These are phyloP conservation scores for Urochloa ruziziensis DNA, from an alignment of 176 grass and related monocot genomes.

Conservation along the genomic window DNA sequence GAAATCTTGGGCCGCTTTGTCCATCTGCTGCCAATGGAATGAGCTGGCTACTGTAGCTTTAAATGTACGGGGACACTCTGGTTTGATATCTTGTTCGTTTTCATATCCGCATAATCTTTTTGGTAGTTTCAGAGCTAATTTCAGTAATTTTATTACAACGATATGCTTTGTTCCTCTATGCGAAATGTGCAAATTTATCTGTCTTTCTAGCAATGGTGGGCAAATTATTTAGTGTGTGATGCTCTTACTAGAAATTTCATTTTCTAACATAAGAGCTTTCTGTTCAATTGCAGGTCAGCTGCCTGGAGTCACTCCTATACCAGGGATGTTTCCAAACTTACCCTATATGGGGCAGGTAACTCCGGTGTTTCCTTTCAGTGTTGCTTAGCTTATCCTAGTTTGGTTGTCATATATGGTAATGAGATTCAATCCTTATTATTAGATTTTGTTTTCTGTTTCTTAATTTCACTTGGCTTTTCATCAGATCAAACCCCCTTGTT, in stretches of 20 bases:
- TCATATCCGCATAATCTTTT: constrained; percentile 52
- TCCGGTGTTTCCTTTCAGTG: neutral
- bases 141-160: constrained; percentile 30
- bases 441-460: neutral
- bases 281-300: constrained; percentile 65
- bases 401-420: too few relatives aligned
- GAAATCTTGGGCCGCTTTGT: constrained; percentile 76
- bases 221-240: neutral
- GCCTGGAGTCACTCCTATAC: constrained; percentile 44
- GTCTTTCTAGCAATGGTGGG: neutral
- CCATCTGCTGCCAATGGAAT: constrained; percentile 84
- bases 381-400: neutral
- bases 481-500: constrained; percentile 70
- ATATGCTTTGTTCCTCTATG: constrained; percentile 4
- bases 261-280: neutral
- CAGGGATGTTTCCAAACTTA: constrained; percentile 91
- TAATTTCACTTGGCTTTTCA: constrained; percentile 22
- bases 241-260: neutral
- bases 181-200: constrained; percentile 4
- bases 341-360: constrained; percentile 71
- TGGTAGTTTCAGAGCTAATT: constrained; percentile 26
- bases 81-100: constrained; percentile 75
- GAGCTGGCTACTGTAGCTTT: constrained; percentile 74
- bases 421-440: neutral
- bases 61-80: constrained; percentile 73